Evolutionary conservation across 352 stramenopile species (phyloP), one percentile per base, ranked within the genome.

Genomic region (Globisporangium alternatum): DNA sequence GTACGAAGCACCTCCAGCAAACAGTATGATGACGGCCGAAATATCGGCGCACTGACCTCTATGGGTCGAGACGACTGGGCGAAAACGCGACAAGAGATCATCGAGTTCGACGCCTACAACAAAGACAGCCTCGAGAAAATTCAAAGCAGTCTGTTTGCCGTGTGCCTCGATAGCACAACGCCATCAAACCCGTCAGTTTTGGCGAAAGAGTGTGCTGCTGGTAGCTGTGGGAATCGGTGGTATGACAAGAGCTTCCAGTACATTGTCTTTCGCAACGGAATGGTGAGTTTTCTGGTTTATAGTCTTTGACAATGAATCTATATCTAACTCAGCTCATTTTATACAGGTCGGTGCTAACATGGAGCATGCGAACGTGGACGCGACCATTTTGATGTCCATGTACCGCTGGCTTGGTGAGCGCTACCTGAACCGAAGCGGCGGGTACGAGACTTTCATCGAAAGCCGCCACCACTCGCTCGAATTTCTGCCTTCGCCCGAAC

Each of bases 201-300:
- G 5, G 71, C 77, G 41, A 74, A 81, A 68, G 78, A 63, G 68
- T 96, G 77, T 61, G 85, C 70, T 49, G 88, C 69, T 19, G 53
- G 65, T 10, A 89, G 72, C 51, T 76, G 67, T 33, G 74, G 76
- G 49, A 98, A 98, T 72, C 90, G 95, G 51, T 98, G 90, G 88
- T 98, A 97, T 63, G 96, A 98, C 77, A 99, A 99, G 75, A 97
- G 90, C 21, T 91, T 98, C 71, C 92, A 98, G 78, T 78, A 98
- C 30, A 78, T 98, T 31, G 83, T 97, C 21, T 97, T 96, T 41
- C 76, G 77, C 22, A 98, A 99, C 69, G 95, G 94, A 22, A 98
- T 89, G 72, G 69, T 78, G 13, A 57, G 45, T 54, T 37, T 39
- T 17, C 13, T 44, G 12, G 13, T 19, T 44, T 44, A 12, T 19